Evolutionary conservation across 345 rosid species (phyloP), one percentile per base, ranked within the genome.

Genomic region (Lumnitzera littorea): DNA sequence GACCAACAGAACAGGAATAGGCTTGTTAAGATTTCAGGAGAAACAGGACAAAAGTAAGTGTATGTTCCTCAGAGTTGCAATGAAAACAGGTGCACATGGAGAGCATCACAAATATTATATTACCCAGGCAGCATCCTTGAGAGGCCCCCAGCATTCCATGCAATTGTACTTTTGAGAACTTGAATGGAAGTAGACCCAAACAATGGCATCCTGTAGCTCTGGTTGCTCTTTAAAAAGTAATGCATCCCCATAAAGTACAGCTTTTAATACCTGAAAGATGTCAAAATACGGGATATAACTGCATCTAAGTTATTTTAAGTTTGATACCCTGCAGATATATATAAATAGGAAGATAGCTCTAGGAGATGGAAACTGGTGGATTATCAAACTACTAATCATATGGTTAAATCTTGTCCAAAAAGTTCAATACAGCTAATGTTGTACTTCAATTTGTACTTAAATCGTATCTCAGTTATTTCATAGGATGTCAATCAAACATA

Each of bases 101-200:
- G 12, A 41, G 16, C 20, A 8, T 24, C 9, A 27, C 29, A 17
- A 51, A 50, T 13, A 5, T 31, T 16, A 51, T 48, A 49, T 57
- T 76, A 85, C 96, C 89, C 70, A 62, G 23, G 82, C 80, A 72
- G 91, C 98, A 65, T 89, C 88, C 74, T 75, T 80, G 51, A 91
- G 81, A 20, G 89, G 80, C 36, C 96, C 96, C 96, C 96, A 91
- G 67, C 82, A 83, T 67, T 91, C 95, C 23, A 86, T 63, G 13
- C 87, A 73, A 54, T 91, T 89, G 81, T 79, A 89, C 62, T 80
- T 73, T 15, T 74, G 80, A 25, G 82, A 75, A 62, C 86, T 76
- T 16, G 96, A 91, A 63, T 91, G 98, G 60, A 91, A 91, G 68
- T 89, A 91, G 57, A 89, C 88, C 84, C 89, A 72, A 57, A 87